Base-by-base conservation (phyloP, 768 basidiomycete species). In the Sarcodon aspratus region DNA sequence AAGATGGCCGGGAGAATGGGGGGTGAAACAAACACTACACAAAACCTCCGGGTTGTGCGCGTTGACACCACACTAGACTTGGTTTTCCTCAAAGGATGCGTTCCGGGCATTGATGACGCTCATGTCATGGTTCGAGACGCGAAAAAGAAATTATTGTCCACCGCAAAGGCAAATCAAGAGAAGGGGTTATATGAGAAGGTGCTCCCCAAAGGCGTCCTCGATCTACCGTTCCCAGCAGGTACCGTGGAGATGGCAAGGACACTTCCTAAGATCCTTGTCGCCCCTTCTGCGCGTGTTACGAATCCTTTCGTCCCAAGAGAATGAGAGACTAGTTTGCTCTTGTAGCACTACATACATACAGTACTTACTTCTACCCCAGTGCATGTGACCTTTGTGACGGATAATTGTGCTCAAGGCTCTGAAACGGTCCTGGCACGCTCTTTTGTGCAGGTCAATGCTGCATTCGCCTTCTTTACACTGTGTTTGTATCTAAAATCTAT, bases 1-100 rank as follows among this genome's bases (percentile, higher is more conserved):
- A 98, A 97, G 72, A 97, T 96, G 95, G 81, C 95, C 9, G 96
- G 96, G 33, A 83, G 82, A 18, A 82, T 97, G 73, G 96, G 96
- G 45, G 85, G 81, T 49, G 73, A 79, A 53, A 81, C 82, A 36
- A 76, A 77, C 8, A 98, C 95, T 7, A 73, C 75, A 11, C 92
- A 95, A 59, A 98, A 97, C 61, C 79, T 98, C 21, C 65, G 82
- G 1, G 90, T 98, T 38, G 76, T 93, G 48, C 85, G 92, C 17
- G 76, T 99, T 51, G 96, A 99, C 69, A 79, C 78, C 17, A 68
- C 70, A 11, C 79, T 96, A 44, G 84, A 98, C 66, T 77, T 97
- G 47, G 72, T 99, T 49, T 98, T 85, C 63, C 82, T 99, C 47
- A 79, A 82, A 50, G 96, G 96, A n/a, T 78, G 81, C 36, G 80